Conservation (phyloP, 768 basidiomycete genomes). For the Leccinum rimulosum region DNA sequence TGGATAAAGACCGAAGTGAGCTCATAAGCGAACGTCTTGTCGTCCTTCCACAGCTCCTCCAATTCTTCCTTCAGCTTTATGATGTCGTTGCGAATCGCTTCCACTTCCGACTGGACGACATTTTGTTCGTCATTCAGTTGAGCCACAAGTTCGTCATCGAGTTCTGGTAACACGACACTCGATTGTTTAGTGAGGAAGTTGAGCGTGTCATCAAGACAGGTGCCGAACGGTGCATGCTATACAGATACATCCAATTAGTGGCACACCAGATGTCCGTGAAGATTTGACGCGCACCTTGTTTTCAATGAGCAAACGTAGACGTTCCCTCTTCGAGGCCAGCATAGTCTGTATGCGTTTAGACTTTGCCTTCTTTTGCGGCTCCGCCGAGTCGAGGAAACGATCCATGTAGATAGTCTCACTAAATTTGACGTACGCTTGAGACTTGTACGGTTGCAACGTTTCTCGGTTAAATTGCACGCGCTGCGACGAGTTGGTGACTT, state of each 20-base stretch:
- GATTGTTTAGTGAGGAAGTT: slow-evolving; percentile 58
- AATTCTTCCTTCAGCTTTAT: slow-evolving; percentile 61
- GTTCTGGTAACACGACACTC: slow-evolving; percentile 41
- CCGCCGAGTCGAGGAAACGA: slow-evolving; percentile 80
- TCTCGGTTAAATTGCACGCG: slow-evolving; percentile 93
- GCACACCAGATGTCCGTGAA: background rate
- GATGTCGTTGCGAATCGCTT: slow-evolving; percentile 48
- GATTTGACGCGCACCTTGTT: slow-evolving; percentile 55
- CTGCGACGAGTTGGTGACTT: slow-evolving; percentile 38
- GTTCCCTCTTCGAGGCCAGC: slow-evolving; percentile 61
- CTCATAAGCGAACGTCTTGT: slow-evolving; percentile 72
- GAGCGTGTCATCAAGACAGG: slow-evolving; percentile 53
- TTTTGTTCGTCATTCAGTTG: slow-evolving; percentile 54
- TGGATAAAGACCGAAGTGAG: slow-evolving; percentile 95
- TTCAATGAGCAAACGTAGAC: slow-evolving; percentile 64
- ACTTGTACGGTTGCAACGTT: slow-evolving; percentile 90
- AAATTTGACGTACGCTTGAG: slow-evolving; percentile 93
- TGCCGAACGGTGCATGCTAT: slow-evolving; percentile 60
- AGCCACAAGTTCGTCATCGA: slow-evolving; percentile 57
- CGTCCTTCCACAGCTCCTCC: slow-evolving; percentile 73
- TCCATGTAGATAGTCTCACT: slow-evolving; percentile 86
- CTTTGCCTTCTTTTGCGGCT: slow-evolving; percentile 64
- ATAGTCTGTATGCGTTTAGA: slow-evolving; percentile 70
- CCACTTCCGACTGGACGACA: slow-evolving; percentile 54
- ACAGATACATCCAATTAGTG: slow-evolving; percentile 24